These are phyloP conservation scores for Macrotyloma uniflorum DNA, from an alignment of 306 rosid species.

Conservation along the genomic window DNA sequence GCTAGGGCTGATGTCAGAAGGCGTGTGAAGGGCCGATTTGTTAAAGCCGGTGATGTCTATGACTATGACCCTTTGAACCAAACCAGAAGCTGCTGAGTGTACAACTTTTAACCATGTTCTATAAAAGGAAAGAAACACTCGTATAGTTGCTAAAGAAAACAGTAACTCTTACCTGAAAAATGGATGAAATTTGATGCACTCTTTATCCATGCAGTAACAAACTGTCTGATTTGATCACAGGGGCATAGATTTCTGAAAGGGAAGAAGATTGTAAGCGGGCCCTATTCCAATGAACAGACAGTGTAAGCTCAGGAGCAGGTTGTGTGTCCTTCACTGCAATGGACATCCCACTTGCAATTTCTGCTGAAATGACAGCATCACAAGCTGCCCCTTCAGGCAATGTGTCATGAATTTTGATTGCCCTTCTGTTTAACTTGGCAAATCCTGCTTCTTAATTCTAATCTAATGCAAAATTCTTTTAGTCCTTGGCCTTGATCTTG, in stretches of 20 bases:
- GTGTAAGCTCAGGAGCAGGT: slow-evolving; percentile 40
- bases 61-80: slow-evolving; percentile 87
- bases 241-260: slow-evolving; percentile 52
- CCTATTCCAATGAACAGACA: slow-evolving; percentile 41
- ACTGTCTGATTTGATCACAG: slow-evolving; percentile 69
- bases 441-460: slow-evolving; percentile 38
- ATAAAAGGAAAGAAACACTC: slow-evolving; percentile 52
- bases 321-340: slow-evolving; percentile 44
- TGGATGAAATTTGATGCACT: slow-evolving; percentile 49
- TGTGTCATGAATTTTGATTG: slow-evolving; percentile 34
- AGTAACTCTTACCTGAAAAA: slow-evolving; percentile 42
- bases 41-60: slow-evolving; percentile 88
- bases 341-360: slow-evolving; percentile 33
- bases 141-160: slow-evolving; percentile 43
- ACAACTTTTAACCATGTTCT: slow-evolving; percentile 60
- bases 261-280: slow-evolving; percentile 45
- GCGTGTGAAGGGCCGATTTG: slow-evolving; percentile 96
- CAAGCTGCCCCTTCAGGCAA: slow-evolving; percentile 40
- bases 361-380: slow-evolving; percentile 38
- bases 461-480: slow-evolving; percentile 44
- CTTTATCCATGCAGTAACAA: slow-evolving; percentile 51
- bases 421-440: slow-evolving; percentile 39
- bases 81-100: slow-evolving; percentile 91
- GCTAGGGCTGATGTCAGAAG: slow-evolving; percentile 89
- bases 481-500: slow-evolving; percentile 45